phyloP scores from a whole-genome alignment of 345 rosid genomes.

The Jatropha curcas region DNA sequence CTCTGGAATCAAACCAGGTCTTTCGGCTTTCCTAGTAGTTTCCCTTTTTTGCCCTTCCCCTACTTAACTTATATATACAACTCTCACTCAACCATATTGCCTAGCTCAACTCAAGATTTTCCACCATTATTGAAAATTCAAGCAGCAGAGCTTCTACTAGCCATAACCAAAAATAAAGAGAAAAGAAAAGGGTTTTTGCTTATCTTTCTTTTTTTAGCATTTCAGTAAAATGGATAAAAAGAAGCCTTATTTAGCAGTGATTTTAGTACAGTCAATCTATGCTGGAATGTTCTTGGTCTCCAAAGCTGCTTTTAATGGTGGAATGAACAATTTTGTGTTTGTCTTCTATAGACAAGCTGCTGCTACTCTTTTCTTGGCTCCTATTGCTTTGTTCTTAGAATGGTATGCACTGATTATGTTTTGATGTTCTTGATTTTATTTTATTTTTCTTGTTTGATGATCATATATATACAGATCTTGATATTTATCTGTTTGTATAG shows the following conservation, averaged over 20 bases:
- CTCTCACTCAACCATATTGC: no score
- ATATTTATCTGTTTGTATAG: constrained; percentile 27
- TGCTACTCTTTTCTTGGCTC: constrained; percentile 72
- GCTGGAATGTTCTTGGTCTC: constrained; percentile 91
- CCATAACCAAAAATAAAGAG: no score
- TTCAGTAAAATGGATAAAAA: constrained; percentile 38
- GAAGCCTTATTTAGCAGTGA: constrained; percentile 57
- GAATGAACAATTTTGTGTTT: constrained; percentile 85
- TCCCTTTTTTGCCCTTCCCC: constrained; percentile 5
- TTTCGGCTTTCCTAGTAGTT: background rate
- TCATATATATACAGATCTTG: no score
- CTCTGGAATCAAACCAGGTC: no score
- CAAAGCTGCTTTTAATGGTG: constrained; percentile 79
- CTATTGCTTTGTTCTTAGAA: constrained; percentile 65
- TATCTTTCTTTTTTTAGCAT: background rate
- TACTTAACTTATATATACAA: constrained; percentile 4
- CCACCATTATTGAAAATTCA: no score
- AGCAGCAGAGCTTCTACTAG: no score
- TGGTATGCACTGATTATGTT: constrained; percentile 42
- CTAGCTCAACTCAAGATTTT: no score
- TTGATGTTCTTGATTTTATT: background rate
- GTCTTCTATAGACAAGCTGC: constrained; percentile 81
- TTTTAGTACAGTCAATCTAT: constrained; percentile 67
- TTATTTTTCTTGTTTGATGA: background rate
- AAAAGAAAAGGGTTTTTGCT: no score